Evolutionary conservation across 108 stramenopile species (phyloP).

Genomic region (Mediolabrus comicus): DNA sequence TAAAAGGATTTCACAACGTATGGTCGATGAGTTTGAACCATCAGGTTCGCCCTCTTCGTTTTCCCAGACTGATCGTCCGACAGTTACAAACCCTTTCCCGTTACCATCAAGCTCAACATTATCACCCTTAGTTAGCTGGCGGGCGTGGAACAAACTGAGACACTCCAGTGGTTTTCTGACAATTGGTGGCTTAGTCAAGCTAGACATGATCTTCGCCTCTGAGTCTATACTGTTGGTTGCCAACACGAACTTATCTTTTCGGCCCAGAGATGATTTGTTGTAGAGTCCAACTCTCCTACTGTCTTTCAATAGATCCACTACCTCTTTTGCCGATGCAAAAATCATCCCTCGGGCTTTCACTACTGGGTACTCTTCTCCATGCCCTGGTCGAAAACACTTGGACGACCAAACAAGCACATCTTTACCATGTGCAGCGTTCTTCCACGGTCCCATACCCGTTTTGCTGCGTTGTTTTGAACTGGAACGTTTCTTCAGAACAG

Average conservation of each 20-base stretch:
- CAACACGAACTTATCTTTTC: slow-evolving; percentile 52
- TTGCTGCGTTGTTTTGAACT: background rate
- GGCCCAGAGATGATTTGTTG: slow-evolving; percentile 66
- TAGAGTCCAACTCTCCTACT: slow-evolving; percentile 50
- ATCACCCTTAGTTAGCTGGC: slow-evolving; percentile 29
- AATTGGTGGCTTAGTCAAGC: slow-evolving; percentile 50
- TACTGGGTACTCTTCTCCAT: slow-evolving; percentile 56
- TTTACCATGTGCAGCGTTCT: slow-evolving; percentile 25
- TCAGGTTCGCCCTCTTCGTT: slow-evolving; percentile 11
- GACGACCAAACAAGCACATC: slow-evolving; percentile 44
- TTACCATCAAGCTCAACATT: slow-evolving; percentile 29
- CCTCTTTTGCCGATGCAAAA: slow-evolving; percentile 34
- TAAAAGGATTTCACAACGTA: slow-evolving; percentile 63
- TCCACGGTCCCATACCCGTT: slow-evolving; percentile 26
- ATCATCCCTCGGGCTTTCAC: slow-evolving; percentile 61
- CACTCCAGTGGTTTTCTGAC: slow-evolving; percentile 56
- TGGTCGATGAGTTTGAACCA: slow-evolving; percentile 18
- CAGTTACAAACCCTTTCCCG: slow-evolving; percentile 54
- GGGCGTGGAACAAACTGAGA: slow-evolving; percentile 47
- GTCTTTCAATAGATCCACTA: slow-evolving; percentile 59
- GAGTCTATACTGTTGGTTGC: slow-evolving; percentile 40
- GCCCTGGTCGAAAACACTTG: slow-evolving; percentile 32
- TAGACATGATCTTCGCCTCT: slow-evolving; percentile 54
- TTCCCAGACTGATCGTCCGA: slow-evolving; percentile 66
- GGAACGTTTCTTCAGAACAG: slow-evolving; percentile 31